Base-by-base conservation (phyloP, 176 grass and related monocot species). In the Hsuehochloa calcarea region DNA sequence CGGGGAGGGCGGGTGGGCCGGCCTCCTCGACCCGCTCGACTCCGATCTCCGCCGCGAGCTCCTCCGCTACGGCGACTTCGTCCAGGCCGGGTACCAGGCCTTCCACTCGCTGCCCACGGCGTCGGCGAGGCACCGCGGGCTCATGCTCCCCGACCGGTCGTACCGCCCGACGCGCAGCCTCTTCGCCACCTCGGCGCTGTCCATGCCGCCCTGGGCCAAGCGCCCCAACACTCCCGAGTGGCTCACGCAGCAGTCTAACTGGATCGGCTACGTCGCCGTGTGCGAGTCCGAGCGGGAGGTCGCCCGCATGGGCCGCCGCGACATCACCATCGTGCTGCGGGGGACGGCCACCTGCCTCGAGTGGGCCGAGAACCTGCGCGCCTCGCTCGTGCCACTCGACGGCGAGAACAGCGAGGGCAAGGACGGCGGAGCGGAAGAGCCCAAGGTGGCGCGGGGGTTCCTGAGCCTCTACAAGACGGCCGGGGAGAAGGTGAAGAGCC, bases 281-380 rank as follows among this genome's bases (percentile, higher is more conserved):
- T 97, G 95, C 88, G 95, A 97, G 26, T 92, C 90, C 41, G 95
- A 94, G 16, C 87, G 84, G 23, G 95, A 97, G 80, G 87, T 97
- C 62, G 46, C 74, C 0, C 95, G 95, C 73, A 97, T 97, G 95
- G 95, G 95, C 8, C 89, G 95, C 74, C 86, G 92, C 52, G 95
- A 97, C 78, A 94, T 97, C 82, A 84, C 88, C 49, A 92, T 97
- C 71, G 95, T 94, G n/a, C 83, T 97, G 0, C 90, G 95, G 0
- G 95, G 95, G 64, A 97, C 95, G 5, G 86, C 90, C 77, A 97
- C 95, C 11, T 94, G 95, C 75, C 95, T 91, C 83, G 95, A 97
- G 83, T 97, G 95, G 95, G 90, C 86, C 6, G 95, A 97, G 88
- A 94, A 97, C 76, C 88, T 92, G 10, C 92, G 92, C 31, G 68